Percentiles rank a stretch among this genome's conserved stretches.
These are phyloP conservation scores for Zangia roseola DNA, from an alignment of 768 basidiomycete genomes.

Conservation along the genomic window DNA sequence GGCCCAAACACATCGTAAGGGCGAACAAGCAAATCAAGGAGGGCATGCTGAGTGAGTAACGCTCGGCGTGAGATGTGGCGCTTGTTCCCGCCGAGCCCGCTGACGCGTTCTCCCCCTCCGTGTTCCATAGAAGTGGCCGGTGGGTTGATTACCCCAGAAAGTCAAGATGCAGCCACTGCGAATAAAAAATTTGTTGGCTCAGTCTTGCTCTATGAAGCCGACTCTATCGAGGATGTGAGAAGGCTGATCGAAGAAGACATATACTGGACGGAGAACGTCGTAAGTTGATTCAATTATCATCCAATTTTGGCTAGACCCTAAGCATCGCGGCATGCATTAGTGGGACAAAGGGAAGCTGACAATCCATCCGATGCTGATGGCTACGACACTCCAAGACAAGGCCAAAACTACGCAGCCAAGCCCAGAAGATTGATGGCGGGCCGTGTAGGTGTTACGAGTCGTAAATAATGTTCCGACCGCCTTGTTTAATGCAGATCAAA, in stretches of 20 bases:
- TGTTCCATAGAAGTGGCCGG: constrained; percentile 48
- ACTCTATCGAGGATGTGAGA: constrained; percentile 45
- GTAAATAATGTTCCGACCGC: neutral
- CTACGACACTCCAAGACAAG: constrained; percentile 32
- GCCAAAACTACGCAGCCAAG: constrained; percentile 23
- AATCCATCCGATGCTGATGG: constrained; percentile 46
- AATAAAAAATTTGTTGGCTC: constrained; percentile 64
- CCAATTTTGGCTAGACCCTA: neutral
- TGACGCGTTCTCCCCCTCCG: constrained; percentile 1
- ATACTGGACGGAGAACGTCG: constrained; percentile 43
- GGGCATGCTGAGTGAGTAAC: constrained; percentile 50
- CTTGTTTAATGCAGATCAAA: constrained; percentile 3
- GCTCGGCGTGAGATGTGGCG: constrained; percentile 6
- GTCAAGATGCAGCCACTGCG: constrained; percentile 41
- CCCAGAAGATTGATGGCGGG: constrained; percentile 15
- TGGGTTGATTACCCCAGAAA: constrained; percentile 58
- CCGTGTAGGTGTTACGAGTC: neutral
- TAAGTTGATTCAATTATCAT: constrained; percentile 29
- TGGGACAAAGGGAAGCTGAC: constrained; percentile 58
- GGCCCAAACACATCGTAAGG: constrained; percentile 48
- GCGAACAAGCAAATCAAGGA: constrained; percentile 41
- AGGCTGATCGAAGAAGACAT: constrained; percentile 42
- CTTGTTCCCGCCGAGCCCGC: neutral
- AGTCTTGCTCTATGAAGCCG: constrained; percentile 52
- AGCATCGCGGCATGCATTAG: constrained; percentile 29